These are phyloP conservation scores for Mrakia gelida DNA, from an alignment of 768 basidiomycete species.

Conservation along the genomic window DNA sequence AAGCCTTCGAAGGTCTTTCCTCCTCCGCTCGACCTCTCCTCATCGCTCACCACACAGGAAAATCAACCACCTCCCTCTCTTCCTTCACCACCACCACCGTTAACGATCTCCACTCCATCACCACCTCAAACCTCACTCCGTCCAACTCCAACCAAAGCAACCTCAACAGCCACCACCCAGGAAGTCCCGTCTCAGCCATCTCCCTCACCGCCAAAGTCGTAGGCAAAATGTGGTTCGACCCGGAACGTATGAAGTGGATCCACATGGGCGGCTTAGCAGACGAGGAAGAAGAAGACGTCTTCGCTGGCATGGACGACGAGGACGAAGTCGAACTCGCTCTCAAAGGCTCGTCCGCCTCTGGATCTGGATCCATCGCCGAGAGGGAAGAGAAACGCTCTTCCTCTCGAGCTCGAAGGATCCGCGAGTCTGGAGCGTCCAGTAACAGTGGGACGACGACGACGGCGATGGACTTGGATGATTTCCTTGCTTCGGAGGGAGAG, in stretches of 20 bases:
- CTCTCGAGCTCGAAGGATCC: background rate
- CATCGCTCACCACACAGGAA: constrained; percentile 87
- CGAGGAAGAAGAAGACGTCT: constrained; percentile 93
- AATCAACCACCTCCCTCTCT: constrained; percentile 66
- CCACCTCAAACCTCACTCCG: constrained; percentile 33
- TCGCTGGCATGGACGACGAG: constrained; percentile 85
- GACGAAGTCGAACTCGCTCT: constrained; percentile 56
- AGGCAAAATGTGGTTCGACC: constrained; percentile 98
- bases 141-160: background rate
- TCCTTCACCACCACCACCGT: constrained; percentile 40
- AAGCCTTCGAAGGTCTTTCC: constrained; percentile 79
- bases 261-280: constrained; percentile 64
- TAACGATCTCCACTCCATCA: constrained; percentile 49
- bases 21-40: constrained; percentile 82
- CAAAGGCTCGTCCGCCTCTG: too few relatives aligned
- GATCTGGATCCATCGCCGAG: background rate
- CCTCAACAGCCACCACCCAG: background rate
- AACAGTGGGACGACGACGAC: constrained; percentile 54
- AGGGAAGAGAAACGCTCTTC: background rate
- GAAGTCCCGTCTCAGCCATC: constrained; percentile 18
- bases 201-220: constrained; percentile 67
- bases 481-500: constrained; percentile 86
- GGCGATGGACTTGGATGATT: constrained; percentile 88
- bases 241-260: constrained; percentile 90
- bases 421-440: constrained; percentile 55